Percentiles rank a stretch among this genome's conserved stretches.
Evolutionary conservation across 176 grass and related monocot genomes (phyloP).

Genomic region (Oryza meyeriana): DNA sequence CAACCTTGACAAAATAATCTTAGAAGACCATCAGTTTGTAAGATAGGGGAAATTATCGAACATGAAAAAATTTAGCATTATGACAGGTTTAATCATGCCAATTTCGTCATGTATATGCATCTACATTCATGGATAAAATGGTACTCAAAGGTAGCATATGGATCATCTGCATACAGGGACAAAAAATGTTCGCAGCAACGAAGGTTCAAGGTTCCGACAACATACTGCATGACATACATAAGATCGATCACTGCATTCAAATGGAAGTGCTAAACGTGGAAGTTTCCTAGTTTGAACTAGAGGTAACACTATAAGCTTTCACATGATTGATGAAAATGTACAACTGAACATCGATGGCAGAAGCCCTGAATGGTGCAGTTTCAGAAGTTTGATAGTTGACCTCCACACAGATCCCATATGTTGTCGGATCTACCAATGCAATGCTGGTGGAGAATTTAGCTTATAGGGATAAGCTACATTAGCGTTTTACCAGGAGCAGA

Average conservation of each 20-base stretch:
- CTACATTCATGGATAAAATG: not conserved
- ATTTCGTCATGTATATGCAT: not conserved
- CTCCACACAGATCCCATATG: not conserved
- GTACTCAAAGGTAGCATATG: not conserved
- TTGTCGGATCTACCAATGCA: not conserved
- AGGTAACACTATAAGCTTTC: not conserved
- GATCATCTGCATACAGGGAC: not conserved
- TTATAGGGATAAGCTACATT: constrained; percentile 11
- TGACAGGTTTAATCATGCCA: not conserved
- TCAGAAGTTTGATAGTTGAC: not conserved
- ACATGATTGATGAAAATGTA: not conserved
- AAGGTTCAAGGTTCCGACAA: not conserved
- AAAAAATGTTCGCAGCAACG: not conserved
- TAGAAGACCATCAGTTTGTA: not conserved
- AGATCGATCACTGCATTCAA: not conserved
- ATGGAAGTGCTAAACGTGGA: not conserved
- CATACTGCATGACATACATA: not conserved
- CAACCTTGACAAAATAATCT: not conserved
- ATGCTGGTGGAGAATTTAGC: not conserved
- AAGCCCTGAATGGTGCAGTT: not conserved
- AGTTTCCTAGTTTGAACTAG: not conserved
- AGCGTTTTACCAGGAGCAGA: not conserved
- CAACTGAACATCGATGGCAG: not conserved
- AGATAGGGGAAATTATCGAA: not conserved
- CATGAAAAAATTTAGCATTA: not conserved